Base-by-base conservation (phyloP, 2,329 filamentous ascomycete genomes). In the Westerdykella aurantiaca region DNA sequence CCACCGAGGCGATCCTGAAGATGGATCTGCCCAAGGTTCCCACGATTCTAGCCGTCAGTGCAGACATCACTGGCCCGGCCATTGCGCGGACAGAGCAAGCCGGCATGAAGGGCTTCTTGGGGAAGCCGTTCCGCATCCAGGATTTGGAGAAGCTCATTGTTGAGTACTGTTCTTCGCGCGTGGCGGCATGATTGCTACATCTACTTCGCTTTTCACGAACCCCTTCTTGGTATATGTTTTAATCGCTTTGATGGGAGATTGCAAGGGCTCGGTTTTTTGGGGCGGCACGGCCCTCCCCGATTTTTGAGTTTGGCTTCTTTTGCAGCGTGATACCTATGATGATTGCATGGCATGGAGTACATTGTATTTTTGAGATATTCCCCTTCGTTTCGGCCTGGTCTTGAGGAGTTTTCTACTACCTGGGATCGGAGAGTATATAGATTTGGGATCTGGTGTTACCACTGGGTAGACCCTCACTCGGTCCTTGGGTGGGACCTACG, bases 21-120 rank as follows among this genome's bases (percentile, higher is more conserved):
- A 74, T 82, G 69, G 60, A 71, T n/a, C 64, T 44, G 11, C 45
- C 42, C 17, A 44, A 49, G 10, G 55, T 48, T 34, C 69, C 72
- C 34, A 72, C 72, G 29, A 67, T 85, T 31, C 69, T 85, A 22
- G 82, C 82, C 2, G 81, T 85, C 41, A 84, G 78, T 34, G 82
- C 82, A 7, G 82, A 85, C 57, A 80, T 82, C 10, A 85, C 81
- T 2, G 79, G 82, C 46, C 77, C 77, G 37, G 80, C 81, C 7
- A 68, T 83, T 42, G 74, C 77, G 43, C 73, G 78, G 41, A 81
- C 80, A 13, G 78, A 74, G 6, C 72, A 74, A 53, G 80, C 78
- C 5, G 82, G 81, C 31, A 85, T 85, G 74, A 79, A 79, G 58
- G 81, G 81, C 2, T 83, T 83, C 53, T 78, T 85, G 73, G 82